These are phyloP conservation scores for Kazachstania sp. DNA, from an alignment of 1,139 yeast species.

Conservation along the genomic window DNA sequence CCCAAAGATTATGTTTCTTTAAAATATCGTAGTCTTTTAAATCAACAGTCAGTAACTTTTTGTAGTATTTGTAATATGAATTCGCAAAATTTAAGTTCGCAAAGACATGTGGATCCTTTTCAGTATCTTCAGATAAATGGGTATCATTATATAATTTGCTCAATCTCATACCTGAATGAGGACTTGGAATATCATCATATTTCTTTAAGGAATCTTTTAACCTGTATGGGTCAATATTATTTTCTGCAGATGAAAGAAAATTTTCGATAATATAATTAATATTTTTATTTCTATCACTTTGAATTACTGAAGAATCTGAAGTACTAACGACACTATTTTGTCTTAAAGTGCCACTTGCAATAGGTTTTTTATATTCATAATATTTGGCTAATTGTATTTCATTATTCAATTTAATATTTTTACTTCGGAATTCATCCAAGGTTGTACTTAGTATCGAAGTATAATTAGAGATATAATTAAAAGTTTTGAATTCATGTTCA, in stretches of 20 bases:
- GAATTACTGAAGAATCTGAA: conserved; percentile 13
- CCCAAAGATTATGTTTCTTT: conserved; percentile 24
- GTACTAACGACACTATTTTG: conserved; percentile 18
- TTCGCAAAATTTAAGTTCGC: conserved; percentile 11
- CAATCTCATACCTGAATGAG: not conserved
- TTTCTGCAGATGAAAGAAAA: conserved; percentile 11
- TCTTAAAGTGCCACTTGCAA: conserved; percentile 9
- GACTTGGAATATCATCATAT: not conserved
- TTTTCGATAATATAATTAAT: conserved; percentile 9
- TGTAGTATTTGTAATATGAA: conserved; percentile 22
- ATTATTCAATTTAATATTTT: conserved; percentile 12
- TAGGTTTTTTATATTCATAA: conserved; percentile 13
- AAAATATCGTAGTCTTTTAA: conserved; percentile 14
- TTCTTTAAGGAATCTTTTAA: conserved; percentile 6
- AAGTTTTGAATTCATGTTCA: conserved; percentile 2
- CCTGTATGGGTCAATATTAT: conserved; percentile 13
- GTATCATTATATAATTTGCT: not conserved
- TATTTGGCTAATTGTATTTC: conserved; percentile 16
- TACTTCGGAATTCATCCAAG: conserved; percentile 8
- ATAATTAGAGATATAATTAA: conserved; percentile 10
- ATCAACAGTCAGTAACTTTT: conserved; percentile 19
- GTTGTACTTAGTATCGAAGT: conserved; percentile 8
- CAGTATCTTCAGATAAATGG: not conserved
- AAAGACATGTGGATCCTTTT: not conserved
- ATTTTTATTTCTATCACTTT: conserved; percentile 11